A percentile compares a stretch with the other conserved stretches of the same genome.
These are phyloP conservation scores for Davidsoniella eucalypti DNA, from an alignment of 2,329 filamentous ascomycete species.

Conservation along the genomic window DNA sequence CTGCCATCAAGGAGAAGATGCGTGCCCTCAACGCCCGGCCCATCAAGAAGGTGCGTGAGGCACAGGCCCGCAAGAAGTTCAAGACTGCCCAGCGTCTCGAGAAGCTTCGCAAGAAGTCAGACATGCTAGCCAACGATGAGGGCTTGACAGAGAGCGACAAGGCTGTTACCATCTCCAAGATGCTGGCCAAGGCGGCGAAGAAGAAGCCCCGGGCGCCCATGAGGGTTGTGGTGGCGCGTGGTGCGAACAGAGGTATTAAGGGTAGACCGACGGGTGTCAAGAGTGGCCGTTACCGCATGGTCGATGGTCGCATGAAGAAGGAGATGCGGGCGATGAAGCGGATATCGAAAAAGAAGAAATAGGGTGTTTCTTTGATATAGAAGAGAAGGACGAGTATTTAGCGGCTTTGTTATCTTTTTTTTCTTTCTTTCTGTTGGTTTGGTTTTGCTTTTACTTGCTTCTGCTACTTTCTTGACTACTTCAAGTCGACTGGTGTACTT, in stretches of 20 bases:
- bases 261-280: slow-evolving; percentile 69
- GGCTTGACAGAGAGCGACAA: slow-evolving; percentile 94
- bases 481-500: too few relatives aligned
- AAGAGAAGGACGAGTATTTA: slow-evolving; percentile 10
- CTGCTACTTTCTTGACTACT: background rate
- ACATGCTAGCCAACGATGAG: slow-evolving; percentile 73
- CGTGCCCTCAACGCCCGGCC: slow-evolving; percentile 86
- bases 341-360: slow-evolving; percentile 51
- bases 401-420: slow-evolving; percentile 11
- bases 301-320: slow-evolving; percentile 92
- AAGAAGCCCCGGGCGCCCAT: slow-evolving; percentile 74
- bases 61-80: slow-evolving; percentile 92
- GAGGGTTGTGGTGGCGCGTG: slow-evolving; percentile 76
- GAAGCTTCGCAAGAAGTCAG: slow-evolving; percentile 95
- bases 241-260: slow-evolving; percentile 68
- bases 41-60: slow-evolving; percentile 98
- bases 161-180: slow-evolving; percentile 61
- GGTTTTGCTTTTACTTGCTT: background rate
- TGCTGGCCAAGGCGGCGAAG: slow-evolving; percentile 68
- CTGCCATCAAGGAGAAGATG: slow-evolving; percentile 86
- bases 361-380: slow-evolving; percentile 13
- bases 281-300: slow-evolving; percentile 95
- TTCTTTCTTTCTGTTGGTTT: slow-evolving; percentile 4
- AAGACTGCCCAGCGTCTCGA: slow-evolving; percentile 81
- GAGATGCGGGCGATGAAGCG: slow-evolving; percentile 80